These are phyloP conservation scores for Cladobotryum mycophilum DNA, from an alignment of 2,329 filamentous ascomycete genomes.

Conservation along the genomic window DNA sequence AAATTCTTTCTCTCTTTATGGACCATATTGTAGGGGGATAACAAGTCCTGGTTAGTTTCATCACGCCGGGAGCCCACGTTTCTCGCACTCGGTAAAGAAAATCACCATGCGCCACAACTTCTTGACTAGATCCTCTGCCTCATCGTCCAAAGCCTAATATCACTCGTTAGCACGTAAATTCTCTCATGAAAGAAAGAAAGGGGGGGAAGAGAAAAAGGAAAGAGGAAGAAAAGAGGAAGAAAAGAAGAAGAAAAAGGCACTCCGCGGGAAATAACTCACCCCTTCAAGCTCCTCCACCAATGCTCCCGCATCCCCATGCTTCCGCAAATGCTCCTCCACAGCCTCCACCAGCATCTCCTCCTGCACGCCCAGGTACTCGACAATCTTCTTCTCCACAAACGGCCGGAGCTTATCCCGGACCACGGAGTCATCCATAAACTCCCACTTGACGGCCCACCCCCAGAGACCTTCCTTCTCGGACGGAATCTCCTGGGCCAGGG, in stretches of 20 bases:
- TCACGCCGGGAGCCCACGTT: conserved; percentile 71
- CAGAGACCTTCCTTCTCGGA: conserved; percentile 80
- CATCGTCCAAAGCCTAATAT: conserved; percentile 77
- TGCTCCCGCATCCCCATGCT: conserved; percentile 67
- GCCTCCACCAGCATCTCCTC: conserved; percentile 93
- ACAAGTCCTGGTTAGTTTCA: too few species aligned
- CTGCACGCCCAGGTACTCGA: conserved; percentile 93
- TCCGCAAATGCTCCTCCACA: conserved; percentile 78
- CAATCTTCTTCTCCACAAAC: conserved; percentile 96
- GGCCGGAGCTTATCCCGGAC: conserved; percentile 82
- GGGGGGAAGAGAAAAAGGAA: too few species aligned
- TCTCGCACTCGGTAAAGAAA: conserved; percentile 94
- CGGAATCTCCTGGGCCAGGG: conserved; percentile 85
- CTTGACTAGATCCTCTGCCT: conserved; percentile 87
- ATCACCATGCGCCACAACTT: conserved; percentile 99
- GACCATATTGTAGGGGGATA: too few species aligned
- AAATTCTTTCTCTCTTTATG: too few species aligned
- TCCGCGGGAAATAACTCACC: conserved; percentile 44
- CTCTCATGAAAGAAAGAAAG: not conserved
- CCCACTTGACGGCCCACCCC: conserved; percentile 91
- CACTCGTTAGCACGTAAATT: conserved; percentile 21
- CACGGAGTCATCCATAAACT: conserved; percentile 74
- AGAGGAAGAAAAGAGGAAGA: too few species aligned
- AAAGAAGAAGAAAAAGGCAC: too few species aligned
- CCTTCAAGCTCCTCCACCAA: conserved; percentile 80